A percentile compares a stretch with the other conserved stretches of the same genome.
phyloP scores from a whole-genome alignment of 1,284 basidiomycete species.

The Moesziomyces sp. region DNA sequence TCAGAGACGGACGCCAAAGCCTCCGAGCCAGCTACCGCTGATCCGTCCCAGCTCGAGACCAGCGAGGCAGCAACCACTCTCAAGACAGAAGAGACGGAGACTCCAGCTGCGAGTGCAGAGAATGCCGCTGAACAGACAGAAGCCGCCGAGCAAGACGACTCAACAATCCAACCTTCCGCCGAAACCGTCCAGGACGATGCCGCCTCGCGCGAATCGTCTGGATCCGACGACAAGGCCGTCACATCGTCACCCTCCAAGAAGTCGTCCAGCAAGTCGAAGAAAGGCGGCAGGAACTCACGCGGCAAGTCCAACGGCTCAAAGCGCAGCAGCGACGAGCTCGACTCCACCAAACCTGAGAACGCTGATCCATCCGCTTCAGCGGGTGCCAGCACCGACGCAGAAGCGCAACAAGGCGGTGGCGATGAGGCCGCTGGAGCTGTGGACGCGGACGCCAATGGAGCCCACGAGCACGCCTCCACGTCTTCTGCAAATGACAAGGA shows the following conservation, averaged over 20 bases:
- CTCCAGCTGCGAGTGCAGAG: not conserved
- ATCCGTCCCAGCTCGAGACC: slow-evolving; percentile 1
- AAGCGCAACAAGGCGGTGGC: not conserved
- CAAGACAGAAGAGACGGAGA: slow-evolving; percentile 8
- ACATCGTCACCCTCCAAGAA: slow-evolving; percentile 30
- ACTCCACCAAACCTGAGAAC: slow-evolving; percentile 8
- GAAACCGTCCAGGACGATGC: slow-evolving; percentile 21
- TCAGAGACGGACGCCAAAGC: slow-evolving; percentile 11
- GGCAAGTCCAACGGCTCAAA: slow-evolving; percentile 33
- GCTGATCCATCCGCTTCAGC: slow-evolving; percentile 8
- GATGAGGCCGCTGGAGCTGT: not conserved
- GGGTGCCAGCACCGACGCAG: not conserved
- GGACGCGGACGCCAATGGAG: not conserved
- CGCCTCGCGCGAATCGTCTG: slow-evolving; percentile 31
- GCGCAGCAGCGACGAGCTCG: slow-evolving; percentile 36
- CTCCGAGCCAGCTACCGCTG: slow-evolving; percentile 8
- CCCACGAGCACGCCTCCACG: slow-evolving; percentile 1
- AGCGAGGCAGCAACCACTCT: slow-evolving; percentile 3
- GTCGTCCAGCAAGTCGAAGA: slow-evolving; percentile 27
- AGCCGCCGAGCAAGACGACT: not conserved
- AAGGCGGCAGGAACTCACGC: slow-evolving; percentile 27
- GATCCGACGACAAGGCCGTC: slow-evolving; percentile 30
- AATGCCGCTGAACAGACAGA: slow-evolving; percentile 8
- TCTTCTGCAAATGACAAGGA: slow-evolving; percentile 4
- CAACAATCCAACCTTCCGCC: slow-evolving; percentile 9